Evolutionary conservation across 441 rosid genomes (phyloP).

Genomic region (Corymbia calophylla): DNA sequence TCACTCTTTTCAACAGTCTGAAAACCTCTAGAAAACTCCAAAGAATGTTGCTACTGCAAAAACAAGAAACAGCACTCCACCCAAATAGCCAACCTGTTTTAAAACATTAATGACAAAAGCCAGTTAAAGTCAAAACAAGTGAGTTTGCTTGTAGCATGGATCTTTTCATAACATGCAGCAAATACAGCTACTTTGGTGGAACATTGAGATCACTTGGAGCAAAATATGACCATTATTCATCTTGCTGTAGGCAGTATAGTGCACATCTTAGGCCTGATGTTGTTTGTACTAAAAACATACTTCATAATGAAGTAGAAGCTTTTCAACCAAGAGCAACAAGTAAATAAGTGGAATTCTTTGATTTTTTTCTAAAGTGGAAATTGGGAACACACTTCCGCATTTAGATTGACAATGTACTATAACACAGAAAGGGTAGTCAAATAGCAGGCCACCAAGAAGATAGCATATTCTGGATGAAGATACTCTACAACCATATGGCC

Average conservation of each 20-base stretch:
- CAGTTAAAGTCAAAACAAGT: background rate
- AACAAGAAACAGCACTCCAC: constrained; percentile 81
- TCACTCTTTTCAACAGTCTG: background rate
- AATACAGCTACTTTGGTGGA: background rate
- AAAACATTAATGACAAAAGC: background rate
- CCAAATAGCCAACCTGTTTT: constrained; percentile 80
- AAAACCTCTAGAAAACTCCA: constrained; percentile 56
- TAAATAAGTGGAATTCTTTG: background rate
- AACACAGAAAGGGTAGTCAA: background rate
- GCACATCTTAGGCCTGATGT: background rate
- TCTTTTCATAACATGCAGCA: background rate
- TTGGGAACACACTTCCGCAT: background rate
- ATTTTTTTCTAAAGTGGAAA: background rate
- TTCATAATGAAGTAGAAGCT: background rate
- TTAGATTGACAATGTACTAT: background rate
- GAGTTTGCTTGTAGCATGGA: background rate
- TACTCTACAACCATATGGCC: background rate
- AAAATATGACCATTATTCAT: background rate
- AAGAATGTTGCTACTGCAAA: constrained; percentile 87
- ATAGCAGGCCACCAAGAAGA: background rate
- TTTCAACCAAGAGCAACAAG: background rate
- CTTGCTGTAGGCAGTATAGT: background rate
- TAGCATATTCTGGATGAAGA: background rate
- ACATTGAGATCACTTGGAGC: background rate
- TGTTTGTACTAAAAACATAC: background rate